Conservation (phyloP, 352 stramenopile species). For the Pythium apleroticum region DNA sequence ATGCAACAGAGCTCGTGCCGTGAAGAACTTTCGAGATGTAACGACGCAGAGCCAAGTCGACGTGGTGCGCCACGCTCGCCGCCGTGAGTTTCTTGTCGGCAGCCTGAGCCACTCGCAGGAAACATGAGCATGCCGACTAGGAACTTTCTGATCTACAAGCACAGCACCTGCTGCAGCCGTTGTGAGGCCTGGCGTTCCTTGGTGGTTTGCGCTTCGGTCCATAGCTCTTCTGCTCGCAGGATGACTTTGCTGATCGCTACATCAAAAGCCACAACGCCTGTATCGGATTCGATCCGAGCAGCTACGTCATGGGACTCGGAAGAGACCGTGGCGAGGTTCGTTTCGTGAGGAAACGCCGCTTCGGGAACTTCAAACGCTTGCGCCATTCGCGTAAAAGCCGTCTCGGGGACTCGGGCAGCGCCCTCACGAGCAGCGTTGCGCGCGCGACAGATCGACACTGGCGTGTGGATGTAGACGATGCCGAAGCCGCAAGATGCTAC, state of each 20-base stretch:
- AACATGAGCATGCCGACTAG: neutral
- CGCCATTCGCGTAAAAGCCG: constrained; percentile 51
- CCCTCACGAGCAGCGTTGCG: constrained; percentile 40
- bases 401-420: constrained; percentile 36
- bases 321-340: constrained; percentile 23
- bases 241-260: neutral
- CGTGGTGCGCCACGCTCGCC: constrained; percentile 40
- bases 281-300: neutral
- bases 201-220: neutral
- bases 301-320: neutral
- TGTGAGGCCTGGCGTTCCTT: neutral
- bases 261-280: neutral
- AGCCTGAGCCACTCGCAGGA: constrained; percentile 15
- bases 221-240: neutral
- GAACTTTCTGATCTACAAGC: neutral
- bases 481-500: constrained; percentile 11
- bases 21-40: constrained; percentile 53
- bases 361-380: constrained; percentile 42
- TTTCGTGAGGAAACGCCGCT: constrained; percentile 7
- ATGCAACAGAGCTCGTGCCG: neutral
- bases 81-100: constrained; percentile 35
- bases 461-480: constrained; percentile 16
- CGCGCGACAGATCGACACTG: constrained; percentile 31
- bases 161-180: neutral
- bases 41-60: constrained; percentile 57